Base-by-base conservation (phyloP, 306 rosid genomes). In the cucumber (Cucumis sativus) region DNA sequence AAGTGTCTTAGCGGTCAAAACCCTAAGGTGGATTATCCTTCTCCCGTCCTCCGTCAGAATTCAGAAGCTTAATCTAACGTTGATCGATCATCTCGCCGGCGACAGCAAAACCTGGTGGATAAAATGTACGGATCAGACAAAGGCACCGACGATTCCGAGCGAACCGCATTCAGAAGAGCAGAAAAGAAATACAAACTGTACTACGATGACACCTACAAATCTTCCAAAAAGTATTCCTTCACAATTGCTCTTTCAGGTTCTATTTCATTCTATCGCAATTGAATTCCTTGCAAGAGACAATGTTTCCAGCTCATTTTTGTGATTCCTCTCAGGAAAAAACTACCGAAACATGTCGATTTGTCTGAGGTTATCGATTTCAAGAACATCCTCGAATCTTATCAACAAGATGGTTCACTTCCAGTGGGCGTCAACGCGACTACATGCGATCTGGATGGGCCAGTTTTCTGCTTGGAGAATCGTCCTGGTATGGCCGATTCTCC, bases 151-250 rank as follows among this genome's bases (percentile, higher is more conserved):
- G 92, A 87, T 40, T 83, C 88, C 9, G 96, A 90, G 78, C 90
- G 93, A 82, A 91, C 97, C 30, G 97, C 95, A 49, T 95, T 92
- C 88, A 86, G 97, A 77, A 85, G 82, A 84, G 89, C 97, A 2
- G 98, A 95, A 88, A 95, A 95, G 97, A 87, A 92, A 39, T 92
- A 92, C 90, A 92, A 95, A 89, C 90, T 95, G 54, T 95, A 90
- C 77, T 95, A 87, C 83, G 93, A 90, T 52, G 87, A 88, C 81
- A 81, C 82, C 49, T 84, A 81, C 83, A 86, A 80, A 79, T 82
- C 84, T 57, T 82, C 87, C 60, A 88, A 83, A 77, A 94, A 86
- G 96, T 92, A 28, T 43, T 23, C 17, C 49, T 70, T 59, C 62
- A 11, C 52, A 67, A 43, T 52, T 75, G 11, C 10, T 4, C 67